phyloP scores from a whole-genome alignment of 768 basidiomycete species.

The Mycena kentingensis region DNA sequence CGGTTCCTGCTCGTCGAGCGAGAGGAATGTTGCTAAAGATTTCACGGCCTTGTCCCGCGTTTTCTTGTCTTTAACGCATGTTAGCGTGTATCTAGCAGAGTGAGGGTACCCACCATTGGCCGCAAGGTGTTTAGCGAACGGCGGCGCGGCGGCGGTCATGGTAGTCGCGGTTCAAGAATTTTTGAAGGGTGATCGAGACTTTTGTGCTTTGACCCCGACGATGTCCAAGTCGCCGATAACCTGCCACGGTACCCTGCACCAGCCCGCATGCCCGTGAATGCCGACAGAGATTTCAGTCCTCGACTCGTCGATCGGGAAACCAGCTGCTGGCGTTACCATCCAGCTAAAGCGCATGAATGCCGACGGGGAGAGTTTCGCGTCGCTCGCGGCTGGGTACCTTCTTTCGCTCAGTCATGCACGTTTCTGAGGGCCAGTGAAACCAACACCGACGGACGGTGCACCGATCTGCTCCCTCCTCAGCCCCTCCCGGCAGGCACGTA shows the following conservation, averaged over 20 bases:
- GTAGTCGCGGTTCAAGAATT: constrained; percentile 22
- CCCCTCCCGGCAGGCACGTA: constrained; percentile 65
- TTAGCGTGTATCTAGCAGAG: constrained; percentile 2
- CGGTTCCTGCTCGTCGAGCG: constrained; percentile 58
- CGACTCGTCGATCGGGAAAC: constrained; percentile 82
- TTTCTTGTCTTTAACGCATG: constrained; percentile 72
- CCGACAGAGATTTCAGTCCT: constrained; percentile 57
- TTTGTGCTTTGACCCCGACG: neutral
- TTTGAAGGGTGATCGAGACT: constrained; percentile 31
- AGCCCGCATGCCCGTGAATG: neutral
- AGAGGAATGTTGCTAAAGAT: constrained; percentile 77
- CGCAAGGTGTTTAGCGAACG: constrained; percentile 88
- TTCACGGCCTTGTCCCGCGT: constrained; percentile 90
- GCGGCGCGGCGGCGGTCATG: constrained; percentile 52
- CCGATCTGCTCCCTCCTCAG: constrained; percentile 64
- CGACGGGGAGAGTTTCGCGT: constrained; percentile 49
- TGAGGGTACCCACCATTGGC: constrained; percentile 68
- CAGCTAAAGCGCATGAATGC: constrained; percentile 51
- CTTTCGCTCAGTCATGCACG: neutral
- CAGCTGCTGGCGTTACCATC: constrained; percentile 70
- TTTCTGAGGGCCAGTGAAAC: constrained; percentile 54
- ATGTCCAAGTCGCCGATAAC: constrained; percentile 82
- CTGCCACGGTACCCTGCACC: constrained; percentile 68
- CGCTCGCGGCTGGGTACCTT: constrained; percentile 61
- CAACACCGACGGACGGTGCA: constrained; percentile 81